Percentiles rank a stretch among this genome's conserved stretches.
phyloP scores from a whole-genome alignment of 768 basidiomycete species.

The Leccinum pellstonianum region DNA sequence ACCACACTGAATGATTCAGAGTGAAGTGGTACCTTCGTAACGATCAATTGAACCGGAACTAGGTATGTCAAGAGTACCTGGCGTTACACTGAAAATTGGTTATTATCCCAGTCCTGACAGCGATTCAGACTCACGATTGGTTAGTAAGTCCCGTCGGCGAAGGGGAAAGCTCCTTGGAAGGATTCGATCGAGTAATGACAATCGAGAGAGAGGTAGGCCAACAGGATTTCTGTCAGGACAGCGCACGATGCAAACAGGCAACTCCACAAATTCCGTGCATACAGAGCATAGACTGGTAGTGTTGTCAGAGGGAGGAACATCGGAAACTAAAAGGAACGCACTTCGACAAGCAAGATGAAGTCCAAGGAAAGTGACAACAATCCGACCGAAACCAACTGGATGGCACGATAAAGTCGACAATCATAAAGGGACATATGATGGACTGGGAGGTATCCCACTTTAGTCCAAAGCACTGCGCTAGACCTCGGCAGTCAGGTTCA shows the following conservation, averaged over 20 bases:
- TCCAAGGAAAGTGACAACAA: constrained; percentile 21
- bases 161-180: not conserved
- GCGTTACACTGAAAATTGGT: too few relatives aligned
- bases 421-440: not conserved
- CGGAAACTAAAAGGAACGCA: constrained; percentile 3
- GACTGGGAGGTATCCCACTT: constrained; percentile 4
- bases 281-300: constrained; percentile 21
- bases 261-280: constrained; percentile 1
- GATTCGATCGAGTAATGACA: not conserved
- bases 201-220: not conserved
- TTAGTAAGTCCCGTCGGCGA: not conserved
- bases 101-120: not conserved
- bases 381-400: constrained; percentile 13
- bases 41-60: not conserved
- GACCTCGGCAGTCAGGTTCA: not conserved
- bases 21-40: not conserved
- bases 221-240: constrained; percentile 13
- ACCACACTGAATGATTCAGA: not conserved
- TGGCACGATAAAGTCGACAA: constrained; percentile 15
- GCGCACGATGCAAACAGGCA: constrained; percentile 1
- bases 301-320: not conserved
- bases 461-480: constrained; percentile 11
- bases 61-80: not conserved
- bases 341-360: constrained; percentile 23
- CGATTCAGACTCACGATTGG: not conserved